These are phyloP conservation scores for Linderniella brevidens DNA, from an alignment of 257 asterid genomes.

Conservation along the genomic window DNA sequence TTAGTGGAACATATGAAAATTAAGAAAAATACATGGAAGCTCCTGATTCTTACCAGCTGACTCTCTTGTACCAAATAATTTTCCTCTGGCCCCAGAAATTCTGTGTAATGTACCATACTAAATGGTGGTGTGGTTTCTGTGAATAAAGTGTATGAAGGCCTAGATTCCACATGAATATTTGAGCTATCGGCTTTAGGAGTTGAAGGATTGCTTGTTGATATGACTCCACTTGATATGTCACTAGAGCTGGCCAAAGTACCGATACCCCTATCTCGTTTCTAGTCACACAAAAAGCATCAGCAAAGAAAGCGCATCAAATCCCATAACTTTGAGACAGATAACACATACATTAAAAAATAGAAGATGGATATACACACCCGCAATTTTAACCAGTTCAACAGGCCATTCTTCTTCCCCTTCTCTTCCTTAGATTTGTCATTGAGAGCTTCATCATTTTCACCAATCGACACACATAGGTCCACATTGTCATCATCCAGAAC, in stretches of 20 bases:
- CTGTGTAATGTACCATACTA: slow-evolving; percentile 39
- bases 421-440: slow-evolving; percentile 60
- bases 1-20: background rate
- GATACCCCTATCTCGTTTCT: slow-evolving; percentile 74
- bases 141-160: slow-evolving; percentile 44
- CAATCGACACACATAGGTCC: slow-evolving; percentile 51
- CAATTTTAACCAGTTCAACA: slow-evolving; percentile 80
- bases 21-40: slow-evolving; percentile 11
- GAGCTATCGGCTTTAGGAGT: slow-evolving; percentile 73
- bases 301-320: background rate
- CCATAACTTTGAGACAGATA: slow-evolving; percentile 6
- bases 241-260: slow-evolving; percentile 79
- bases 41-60: slow-evolving; percentile 43
- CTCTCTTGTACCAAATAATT: slow-evolving; percentile 49
- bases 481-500: slow-evolving; percentile 69
- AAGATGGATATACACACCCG: slow-evolving; percentile 43
- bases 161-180: slow-evolving; percentile 48
- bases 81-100: slow-evolving; percentile 39
- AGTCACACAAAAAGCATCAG: slow-evolving; percentile 8
- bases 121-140: slow-evolving; percentile 50
- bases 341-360: slow-evolving; percentile 8
- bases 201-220: slow-evolving; percentile 70
- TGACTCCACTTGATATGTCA: slow-evolving; percentile 86
- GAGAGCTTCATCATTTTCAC: slow-evolving; percentile 43
- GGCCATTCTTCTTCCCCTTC: slow-evolving; percentile 77